Evolutionary conservation across 306 rosid species (phyloP), one percentile per base, ranked within the genome.

Genomic region (Benincasa hispida): DNA sequence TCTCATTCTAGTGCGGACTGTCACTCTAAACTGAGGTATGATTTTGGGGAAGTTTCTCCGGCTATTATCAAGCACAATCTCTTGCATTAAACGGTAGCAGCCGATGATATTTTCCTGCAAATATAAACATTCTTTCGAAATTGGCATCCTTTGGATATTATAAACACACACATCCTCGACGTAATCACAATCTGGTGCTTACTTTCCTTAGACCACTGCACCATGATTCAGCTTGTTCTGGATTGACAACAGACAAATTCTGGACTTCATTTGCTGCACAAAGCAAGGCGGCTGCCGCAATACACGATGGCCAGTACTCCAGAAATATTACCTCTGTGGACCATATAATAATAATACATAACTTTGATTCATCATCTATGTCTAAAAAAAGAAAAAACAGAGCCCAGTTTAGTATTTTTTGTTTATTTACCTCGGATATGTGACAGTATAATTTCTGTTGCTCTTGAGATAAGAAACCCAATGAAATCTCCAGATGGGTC

Each of bases 261-360:
- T 96, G 98, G 80, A 90, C 86, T 85, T 92, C 91, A 74, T 87
- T 88, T 42, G 96, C 92, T 24, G 98, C 98, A 25, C 90, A 88
- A 60, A 95, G 91, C 77, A 92, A 87, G 24, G 97, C 97, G 14
- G 97, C 92, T 2, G 87, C 99, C 37, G 99, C 98, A 81, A 92
- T 92, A 88, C 99, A 95, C 39, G 99, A 95, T 81, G 99, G 99
- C 98, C 98, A 82, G 69, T 88, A 89, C 48, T 90, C 98, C 79
- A 92, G 86, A 87, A 92, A 86, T 84, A 87, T 88, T 37, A 90
- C 85, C 82, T 95, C 99, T 92, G 90, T 78, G 56, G 81, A 82
- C 81, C 79, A 34, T 19, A 77, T 69, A 42, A 39, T 39, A 35
- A 39, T 6, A 25, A 76, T 30, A 13, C 55, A 61, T 32, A 45